These are phyloP conservation scores for Saccharomyces hybrid DNA, from an alignment of 1,139 yeast species.

Conservation along the genomic window DNA sequence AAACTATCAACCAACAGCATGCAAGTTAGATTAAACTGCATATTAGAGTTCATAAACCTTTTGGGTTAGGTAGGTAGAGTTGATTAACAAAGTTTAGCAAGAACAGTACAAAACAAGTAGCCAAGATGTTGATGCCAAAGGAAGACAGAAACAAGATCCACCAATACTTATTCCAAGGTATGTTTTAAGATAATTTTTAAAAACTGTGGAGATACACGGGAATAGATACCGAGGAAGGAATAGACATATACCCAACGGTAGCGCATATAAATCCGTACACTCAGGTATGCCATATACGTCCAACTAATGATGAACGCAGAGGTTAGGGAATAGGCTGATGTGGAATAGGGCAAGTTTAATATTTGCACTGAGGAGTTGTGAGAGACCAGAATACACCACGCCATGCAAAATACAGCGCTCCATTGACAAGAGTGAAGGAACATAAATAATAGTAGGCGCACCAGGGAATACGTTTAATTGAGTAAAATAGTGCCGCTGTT, in stretches of 20 bases:
- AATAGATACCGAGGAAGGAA: neutral
- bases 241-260: neutral
- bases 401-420: too few species aligned
- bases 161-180: slow-evolving; percentile 97
- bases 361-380: too few species aligned
- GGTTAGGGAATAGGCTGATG: too few species aligned
- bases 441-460: neutral
- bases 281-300: neutral
- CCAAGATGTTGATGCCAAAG: slow-evolving; percentile 96
- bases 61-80: neutral
- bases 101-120: slow-evolving; percentile 18
- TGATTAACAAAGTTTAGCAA: slow-evolving; percentile 7
- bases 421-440: too few species aligned
- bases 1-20: neutral
- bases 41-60: neutral
- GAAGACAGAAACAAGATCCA: slow-evolving; percentile 99
- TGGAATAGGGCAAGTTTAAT: too few species aligned
- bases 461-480: neutral
- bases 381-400: too few species aligned
- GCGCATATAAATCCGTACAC: neutral
- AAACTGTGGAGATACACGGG: neutral
- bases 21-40: neutral
- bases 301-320: neutral
- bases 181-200: slow-evolving; percentile 34
- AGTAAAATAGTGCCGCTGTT: neutral